phyloP scores from a whole-genome alignment of 768 basidiomycete species.

The Paxillus involutus region DNA sequence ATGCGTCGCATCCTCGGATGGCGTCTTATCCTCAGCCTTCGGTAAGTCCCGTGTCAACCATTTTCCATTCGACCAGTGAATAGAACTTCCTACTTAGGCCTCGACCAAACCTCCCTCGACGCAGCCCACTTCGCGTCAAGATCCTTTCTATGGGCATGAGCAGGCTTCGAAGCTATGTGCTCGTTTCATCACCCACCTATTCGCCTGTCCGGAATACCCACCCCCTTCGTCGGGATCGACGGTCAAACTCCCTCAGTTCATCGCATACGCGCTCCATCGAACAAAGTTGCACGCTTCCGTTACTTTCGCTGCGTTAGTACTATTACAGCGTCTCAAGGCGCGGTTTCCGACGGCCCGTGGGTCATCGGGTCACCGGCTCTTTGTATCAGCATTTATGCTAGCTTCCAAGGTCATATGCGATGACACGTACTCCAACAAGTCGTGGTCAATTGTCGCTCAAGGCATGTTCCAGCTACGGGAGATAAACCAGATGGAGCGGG shows the following conservation, averaged over 20 bases:
- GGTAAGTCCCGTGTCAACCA: slow-evolving; percentile 11
- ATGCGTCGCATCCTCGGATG: slow-evolving; percentile 26
- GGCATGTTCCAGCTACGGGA: slow-evolving; percentile 77
- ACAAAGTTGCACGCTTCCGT: slow-evolving; percentile 62
- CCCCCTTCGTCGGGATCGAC: slow-evolving; percentile 38
- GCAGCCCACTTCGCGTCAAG: slow-evolving; percentile 26
- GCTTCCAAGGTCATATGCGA: slow-evolving; percentile 84
- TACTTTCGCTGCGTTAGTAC: slow-evolving; percentile 37
- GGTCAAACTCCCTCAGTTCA: slow-evolving; percentile 52
- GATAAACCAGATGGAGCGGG: slow-evolving; percentile 81
- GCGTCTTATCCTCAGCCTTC: slow-evolving; percentile 25
- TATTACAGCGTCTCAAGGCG: slow-evolving; percentile 65
- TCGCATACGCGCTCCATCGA: slow-evolving; percentile 67
- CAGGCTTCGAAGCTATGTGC: slow-evolving; percentile 64
- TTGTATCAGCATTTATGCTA: slow-evolving; percentile 76
- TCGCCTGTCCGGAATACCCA: slow-evolving; percentile 83
- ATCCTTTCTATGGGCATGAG: slow-evolving; percentile 62
- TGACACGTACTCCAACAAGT: slow-evolving; percentile 92
- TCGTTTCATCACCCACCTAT: slow-evolving; percentile 82
- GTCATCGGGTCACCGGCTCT: slow-evolving; percentile 69
- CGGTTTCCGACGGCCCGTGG: slow-evolving; percentile 77
- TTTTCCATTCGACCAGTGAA: not conserved
- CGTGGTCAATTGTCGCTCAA: slow-evolving; percentile 89
- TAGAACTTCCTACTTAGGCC: slow-evolving; percentile 12
- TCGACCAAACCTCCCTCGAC: slow-evolving; percentile 30